A percentile compares a stretch with the other conserved stretches of the same genome.
These are phyloP conservation scores for Astrocystis sublimbata DNA, from an alignment of 495 filamentous ascomycete species.

Conservation along the genomic window DNA sequence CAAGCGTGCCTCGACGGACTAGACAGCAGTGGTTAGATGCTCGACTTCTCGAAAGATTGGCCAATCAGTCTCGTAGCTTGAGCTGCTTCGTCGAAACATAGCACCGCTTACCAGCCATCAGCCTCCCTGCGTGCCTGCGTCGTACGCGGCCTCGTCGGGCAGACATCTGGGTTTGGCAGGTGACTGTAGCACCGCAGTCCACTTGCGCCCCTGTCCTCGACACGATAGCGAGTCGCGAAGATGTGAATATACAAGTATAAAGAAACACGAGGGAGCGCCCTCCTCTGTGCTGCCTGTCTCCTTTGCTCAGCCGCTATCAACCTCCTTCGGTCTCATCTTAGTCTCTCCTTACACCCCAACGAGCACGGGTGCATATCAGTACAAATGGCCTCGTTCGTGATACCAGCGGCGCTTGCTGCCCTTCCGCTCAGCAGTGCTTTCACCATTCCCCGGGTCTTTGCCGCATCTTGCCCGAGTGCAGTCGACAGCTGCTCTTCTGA, in stretches of 20 bases:
- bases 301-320: not conserved
- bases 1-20: not conserved
- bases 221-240: not conserved
- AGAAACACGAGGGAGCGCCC: not conserved
- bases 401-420: slow-evolving; percentile 11
- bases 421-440: not conserved
- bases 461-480: slow-evolving; percentile 2
- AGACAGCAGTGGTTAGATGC: not conserved
- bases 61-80: not conserved
- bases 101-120: not conserved
- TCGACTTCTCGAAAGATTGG: not conserved
- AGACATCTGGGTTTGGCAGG: slow-evolving; percentile 12
- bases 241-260: slow-evolving; percentile 2
- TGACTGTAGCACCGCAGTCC: not conserved
- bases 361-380: not conserved
- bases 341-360: not conserved
- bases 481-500: slow-evolving; percentile 18
- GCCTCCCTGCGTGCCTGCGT: not conserved
- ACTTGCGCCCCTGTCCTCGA: not conserved
- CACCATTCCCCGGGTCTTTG: not conserved
- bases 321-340: not conserved
- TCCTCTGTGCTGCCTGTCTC: not conserved
- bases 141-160: not conserved
- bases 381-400: slow-evolving; percentile 10
- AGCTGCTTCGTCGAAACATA: not conserved